Percentiles rank a stretch among this genome's conserved stretches.
These are phyloP conservation scores for Agrocybe chaxingu DNA, from an alignment of 768 basidiomycete genomes.

Conservation along the genomic window DNA sequence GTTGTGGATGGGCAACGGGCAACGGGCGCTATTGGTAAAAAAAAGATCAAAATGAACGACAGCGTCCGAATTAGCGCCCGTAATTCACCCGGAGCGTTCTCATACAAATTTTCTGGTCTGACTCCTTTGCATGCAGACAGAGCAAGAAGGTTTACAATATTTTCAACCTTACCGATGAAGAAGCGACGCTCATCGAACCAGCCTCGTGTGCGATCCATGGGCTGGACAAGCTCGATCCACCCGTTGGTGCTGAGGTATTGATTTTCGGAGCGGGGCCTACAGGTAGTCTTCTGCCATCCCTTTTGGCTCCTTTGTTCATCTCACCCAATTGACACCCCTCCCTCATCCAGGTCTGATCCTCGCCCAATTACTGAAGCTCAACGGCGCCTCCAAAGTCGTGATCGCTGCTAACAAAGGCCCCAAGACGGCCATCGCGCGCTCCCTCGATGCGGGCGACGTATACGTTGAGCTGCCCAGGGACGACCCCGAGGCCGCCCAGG, in stretches of 20 bases:
- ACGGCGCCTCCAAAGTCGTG: conserved; percentile 77
- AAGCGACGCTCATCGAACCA: conserved; percentile 85
- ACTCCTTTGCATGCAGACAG: conserved; percentile 18
- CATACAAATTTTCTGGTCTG: no score
- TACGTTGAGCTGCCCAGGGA: conserved; percentile 81
- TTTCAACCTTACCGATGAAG: conserved; percentile 82
- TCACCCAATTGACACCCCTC: conserved; percentile 1
- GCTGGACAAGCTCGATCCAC: conserved; percentile 79
- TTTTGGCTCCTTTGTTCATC: neutral
- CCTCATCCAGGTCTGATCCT: conserved; percentile 58
- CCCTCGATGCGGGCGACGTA: conserved; percentile 76
- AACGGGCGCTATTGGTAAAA: no score
- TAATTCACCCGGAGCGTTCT: no score
- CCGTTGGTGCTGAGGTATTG: conserved; percentile 81
- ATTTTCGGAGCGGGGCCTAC: conserved; percentile 88
- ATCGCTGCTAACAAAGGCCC: conserved; percentile 88
- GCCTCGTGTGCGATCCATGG: conserved; percentile 92
- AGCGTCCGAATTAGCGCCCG: no score
- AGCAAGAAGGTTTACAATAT: conserved; percentile 84
- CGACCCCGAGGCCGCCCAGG: conserved; percentile 43
- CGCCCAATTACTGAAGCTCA: conserved; percentile 82
- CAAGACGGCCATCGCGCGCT: conserved; percentile 81
- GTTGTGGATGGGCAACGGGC: no score
- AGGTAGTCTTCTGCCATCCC: conserved; percentile 32
- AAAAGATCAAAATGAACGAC: no score